Base-by-base conservation (phyloP, 2,329 filamentous ascomycete species). In the Botrytis squamosa region DNA sequence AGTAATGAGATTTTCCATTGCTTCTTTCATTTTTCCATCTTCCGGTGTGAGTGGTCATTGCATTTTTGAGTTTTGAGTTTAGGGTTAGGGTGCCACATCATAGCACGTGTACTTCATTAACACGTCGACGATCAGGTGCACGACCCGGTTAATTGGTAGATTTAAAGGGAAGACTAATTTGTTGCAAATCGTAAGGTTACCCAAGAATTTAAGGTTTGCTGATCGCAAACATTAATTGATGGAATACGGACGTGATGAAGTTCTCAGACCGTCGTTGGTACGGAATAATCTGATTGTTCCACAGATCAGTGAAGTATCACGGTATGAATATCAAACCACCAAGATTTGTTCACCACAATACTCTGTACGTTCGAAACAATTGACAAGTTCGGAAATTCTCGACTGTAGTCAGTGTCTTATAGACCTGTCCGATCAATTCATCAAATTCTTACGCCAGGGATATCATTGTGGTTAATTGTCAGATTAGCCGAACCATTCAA, bases 161-260 rank as follows among this genome's bases (percentile, higher is more conserved):
- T 10, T 29, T 14, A 14, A 36, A 57, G 46, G 8, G 22, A 14
- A 22, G 10, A 22, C 29, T 1, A 7, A 29, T 55, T 57, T 68
- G 65, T 68, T 68, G 65, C 65, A 68, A 40, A 55, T 57, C 65
- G 16, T 49, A 57, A 38, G 52, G 65, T 68, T 68, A 68, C 65
- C 65, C 49, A 68, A 68, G 65, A 68, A 68, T 68, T 40, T 68
- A 40, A 68, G 36, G 46, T 57, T 68, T 57, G 36, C 36, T n/a
- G 10, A 68, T 68, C 49, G 36, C 60, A 63, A 42, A 29, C 25
- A 16, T 44, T 64, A n/a, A 64, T 64, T 57, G 38, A 29, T 12
- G 16, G 36, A 36, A 46, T 33, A n/a, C n/a, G 33, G 25, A n/a
- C 22, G 9, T 42, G 5, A 40, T 55, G 36, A 40, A 42, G 33